Conservation (phyloP, 1,284 basidiomycete species). For the Termitomyces sp. region DNA sequence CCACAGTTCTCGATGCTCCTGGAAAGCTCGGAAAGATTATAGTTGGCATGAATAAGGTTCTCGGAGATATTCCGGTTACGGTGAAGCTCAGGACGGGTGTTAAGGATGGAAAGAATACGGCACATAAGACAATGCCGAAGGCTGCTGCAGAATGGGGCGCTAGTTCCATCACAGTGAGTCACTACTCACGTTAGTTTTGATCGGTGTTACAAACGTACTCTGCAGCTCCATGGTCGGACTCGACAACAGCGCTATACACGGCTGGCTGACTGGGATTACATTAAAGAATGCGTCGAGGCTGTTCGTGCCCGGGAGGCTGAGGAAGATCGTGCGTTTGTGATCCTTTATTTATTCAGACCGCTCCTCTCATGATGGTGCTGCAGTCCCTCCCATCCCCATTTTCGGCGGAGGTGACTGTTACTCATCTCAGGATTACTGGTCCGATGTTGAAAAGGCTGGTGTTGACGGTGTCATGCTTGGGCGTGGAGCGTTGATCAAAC, state of each 20-base stretch:
- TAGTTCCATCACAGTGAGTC: conserved; percentile 69
- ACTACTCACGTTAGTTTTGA: not conserved
- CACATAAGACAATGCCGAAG: conserved; percentile 89
- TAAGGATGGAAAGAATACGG: conserved; percentile 79
- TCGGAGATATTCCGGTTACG: conserved; percentile 93
- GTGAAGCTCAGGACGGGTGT: conserved; percentile 93
- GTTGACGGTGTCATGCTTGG: conserved; percentile 97
- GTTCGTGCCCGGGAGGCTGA: conserved; percentile 79
- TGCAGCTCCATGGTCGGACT: conserved; percentile 87
- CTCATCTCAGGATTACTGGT: conserved; percentile 81
- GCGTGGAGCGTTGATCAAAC: conserved; percentile 92
- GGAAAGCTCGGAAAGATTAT: conserved; percentile 83
- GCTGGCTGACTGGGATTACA: conserved; percentile 88
- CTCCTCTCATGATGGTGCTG: conserved; percentile 8
- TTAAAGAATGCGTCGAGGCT: conserved; percentile 80
- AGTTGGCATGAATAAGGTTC: conserved; percentile 86
- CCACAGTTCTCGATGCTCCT: conserved; percentile 76
- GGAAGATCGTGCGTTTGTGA: conserved; percentile 54
- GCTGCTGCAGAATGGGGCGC: conserved; percentile 78
- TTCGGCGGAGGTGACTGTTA: conserved; percentile 96
- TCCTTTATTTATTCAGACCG: not conserved
- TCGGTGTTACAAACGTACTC: not conserved
- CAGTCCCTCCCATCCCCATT: conserved; percentile 83
- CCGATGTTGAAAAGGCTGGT: conserved; percentile 68
- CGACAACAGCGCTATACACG: conserved; percentile 87